phyloP scores from a whole-genome alignment of 495 filamentous ascomycete genomes.

The Penicillium macrosclerotiorum region DNA sequence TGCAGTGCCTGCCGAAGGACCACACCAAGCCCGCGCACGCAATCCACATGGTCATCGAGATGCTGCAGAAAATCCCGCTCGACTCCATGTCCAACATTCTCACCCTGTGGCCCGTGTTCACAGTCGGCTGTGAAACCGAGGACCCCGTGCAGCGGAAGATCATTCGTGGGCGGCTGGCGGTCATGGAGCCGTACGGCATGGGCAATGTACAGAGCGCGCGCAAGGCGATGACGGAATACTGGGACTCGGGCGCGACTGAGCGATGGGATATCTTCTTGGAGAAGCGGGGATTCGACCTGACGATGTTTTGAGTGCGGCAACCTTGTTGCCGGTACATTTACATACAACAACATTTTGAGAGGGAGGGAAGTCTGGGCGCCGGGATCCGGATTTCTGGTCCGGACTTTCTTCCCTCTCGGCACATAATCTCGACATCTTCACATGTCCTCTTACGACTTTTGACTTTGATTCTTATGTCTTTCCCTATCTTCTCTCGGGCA shows the following conservation, averaged over 20 bases:
- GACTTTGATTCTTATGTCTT: too few relatives aligned
- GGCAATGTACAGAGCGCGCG: constrained; percentile 9
- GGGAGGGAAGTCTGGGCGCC: too few relatives aligned
- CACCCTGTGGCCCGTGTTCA: constrained; percentile 5
- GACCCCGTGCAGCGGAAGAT: constrained; percentile 2
- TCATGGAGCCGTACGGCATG: constrained; percentile 7
- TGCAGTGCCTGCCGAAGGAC: constrained; percentile 6
- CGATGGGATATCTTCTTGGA: constrained; percentile 10
- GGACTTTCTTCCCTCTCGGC: too few relatives aligned
- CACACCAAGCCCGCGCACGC: constrained; percentile 8
- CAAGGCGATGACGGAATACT: constrained; percentile 7
- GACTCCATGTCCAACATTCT: constrained; percentile 5
- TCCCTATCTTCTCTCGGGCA: neutral
- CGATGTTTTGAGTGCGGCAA: constrained; percentile 5
- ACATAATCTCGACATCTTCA: too few relatives aligned
- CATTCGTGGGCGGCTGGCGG: neutral
- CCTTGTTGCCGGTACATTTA: too few relatives aligned
- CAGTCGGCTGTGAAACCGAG: constrained; percentile 7
- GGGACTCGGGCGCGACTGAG: constrained; percentile 4
- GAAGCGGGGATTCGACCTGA: constrained; percentile 1
- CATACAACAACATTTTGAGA: too few relatives aligned
- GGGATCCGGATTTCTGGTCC: too few relatives aligned
- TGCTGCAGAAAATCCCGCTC: constrained; percentile 2
- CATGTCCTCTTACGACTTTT: too few relatives aligned
- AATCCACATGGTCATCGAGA: constrained; percentile 5